Percentiles rank a stretch among this genome's conserved stretches.
Conservation (phyloP, 345 rosid genomes). For the Microcos paniculata region DNA sequence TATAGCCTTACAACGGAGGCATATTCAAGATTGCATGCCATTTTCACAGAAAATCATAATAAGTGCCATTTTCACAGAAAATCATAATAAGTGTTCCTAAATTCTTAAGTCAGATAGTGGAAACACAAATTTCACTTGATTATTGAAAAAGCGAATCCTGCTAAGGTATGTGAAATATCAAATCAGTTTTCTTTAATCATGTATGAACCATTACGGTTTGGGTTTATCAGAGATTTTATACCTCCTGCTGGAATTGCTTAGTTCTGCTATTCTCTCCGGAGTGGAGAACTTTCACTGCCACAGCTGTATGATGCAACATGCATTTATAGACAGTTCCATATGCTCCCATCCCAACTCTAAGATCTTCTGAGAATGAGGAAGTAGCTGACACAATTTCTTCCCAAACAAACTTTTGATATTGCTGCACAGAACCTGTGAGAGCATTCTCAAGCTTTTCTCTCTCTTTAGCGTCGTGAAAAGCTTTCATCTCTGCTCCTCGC, state of each 20-base stretch:
- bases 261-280: constrained; percentile 49
- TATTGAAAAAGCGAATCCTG: neutral
- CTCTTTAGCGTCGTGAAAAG: constrained; percentile 53
- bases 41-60: neutral
- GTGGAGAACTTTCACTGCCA: constrained; percentile 86
- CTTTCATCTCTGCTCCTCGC: constrained; percentile 59
- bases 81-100: no score
- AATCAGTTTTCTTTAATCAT: neutral
- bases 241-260: constrained; percentile 85
- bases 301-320: constrained; percentile 62
- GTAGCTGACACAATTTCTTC: constrained; percentile 82
- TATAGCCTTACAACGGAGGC: neutral
- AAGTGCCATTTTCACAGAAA: neutral
- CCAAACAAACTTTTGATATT: constrained; percentile 63
- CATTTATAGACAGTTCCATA: constrained; percentile 82
- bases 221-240: constrained; percentile 24
- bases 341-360: constrained; percentile 74
- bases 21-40: neutral
- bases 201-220: neutral
- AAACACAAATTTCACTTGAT: neutral
- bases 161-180: neutral
- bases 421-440: constrained; percentile 47
- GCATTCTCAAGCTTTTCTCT: constrained; percentile 68
- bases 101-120: neutral
- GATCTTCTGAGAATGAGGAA: constrained; percentile 72